phyloP scores from a whole-genome alignment of 129 eudicot genomes.

The Rutidosis leptorrhynchoides region DNA sequence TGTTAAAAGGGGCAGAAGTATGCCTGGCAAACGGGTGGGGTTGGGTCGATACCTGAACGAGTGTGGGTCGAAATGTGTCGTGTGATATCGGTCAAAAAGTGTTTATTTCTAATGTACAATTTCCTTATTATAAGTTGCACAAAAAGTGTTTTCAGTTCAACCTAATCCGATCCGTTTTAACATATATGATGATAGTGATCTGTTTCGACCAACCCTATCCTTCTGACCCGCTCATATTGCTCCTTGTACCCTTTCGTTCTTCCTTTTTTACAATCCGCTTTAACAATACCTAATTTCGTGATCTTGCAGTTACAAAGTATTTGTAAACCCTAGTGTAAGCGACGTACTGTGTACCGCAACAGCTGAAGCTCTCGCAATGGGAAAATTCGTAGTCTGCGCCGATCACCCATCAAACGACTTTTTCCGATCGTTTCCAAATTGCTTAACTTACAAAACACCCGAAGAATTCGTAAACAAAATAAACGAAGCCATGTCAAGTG shows the following conservation, averaged over 20 bases:
- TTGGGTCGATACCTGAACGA: too few relatives aligned
- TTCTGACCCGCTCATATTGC: too few relatives aligned
- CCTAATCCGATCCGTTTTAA: too few relatives aligned
- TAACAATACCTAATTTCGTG: background rate
- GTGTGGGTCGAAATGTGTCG: too few relatives aligned
- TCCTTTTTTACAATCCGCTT: background rate
- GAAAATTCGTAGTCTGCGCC: constrained; percentile 92
- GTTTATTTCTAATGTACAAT: too few relatives aligned
- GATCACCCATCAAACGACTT: constrained; percentile 96
- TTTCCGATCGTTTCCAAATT: constrained; percentile 85
- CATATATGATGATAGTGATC: too few relatives aligned
- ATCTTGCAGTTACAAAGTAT: constrained; percentile 79
- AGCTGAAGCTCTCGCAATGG: constrained; percentile 98
- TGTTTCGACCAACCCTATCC: too few relatives aligned
- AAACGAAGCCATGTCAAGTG: constrained; percentile 75
- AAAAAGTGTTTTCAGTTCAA: too few relatives aligned
- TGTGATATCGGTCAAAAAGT: too few relatives aligned
- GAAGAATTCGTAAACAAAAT: constrained; percentile 80
- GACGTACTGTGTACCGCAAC: constrained; percentile 99
- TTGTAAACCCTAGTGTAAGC: constrained; percentile 89
- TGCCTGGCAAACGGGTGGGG: too few relatives aligned
- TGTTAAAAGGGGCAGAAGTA: too few relatives aligned
- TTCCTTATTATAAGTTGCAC: too few relatives aligned
- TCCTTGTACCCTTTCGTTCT: background rate
- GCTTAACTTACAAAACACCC: constrained; percentile 79